Percentiles rank a stretch among this genome's conserved stretches.
These are phyloP conservation scores for Sequoia sempervirens DNA, from an alignment of 75 land plant genomes.

Conservation along the genomic window DNA sequence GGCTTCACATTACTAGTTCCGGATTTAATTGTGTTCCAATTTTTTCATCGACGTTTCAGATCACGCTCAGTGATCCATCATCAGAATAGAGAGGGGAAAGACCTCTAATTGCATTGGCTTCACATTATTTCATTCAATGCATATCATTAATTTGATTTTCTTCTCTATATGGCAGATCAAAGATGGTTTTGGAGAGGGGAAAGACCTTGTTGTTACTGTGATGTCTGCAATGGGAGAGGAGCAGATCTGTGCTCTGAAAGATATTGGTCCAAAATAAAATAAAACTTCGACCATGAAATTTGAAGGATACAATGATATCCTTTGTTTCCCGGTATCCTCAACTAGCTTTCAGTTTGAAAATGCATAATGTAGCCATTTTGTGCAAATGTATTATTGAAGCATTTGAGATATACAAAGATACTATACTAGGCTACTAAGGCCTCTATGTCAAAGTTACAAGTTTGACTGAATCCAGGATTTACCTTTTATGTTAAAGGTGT, in stretches of 20 bases:
- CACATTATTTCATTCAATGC: background rate
- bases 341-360: background rate
- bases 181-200: slow-evolving; percentile 58
- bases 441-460: background rate
- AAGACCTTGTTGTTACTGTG: slow-evolving; percentile 63
- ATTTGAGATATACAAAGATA: background rate
- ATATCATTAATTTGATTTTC: background rate
- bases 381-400: background rate
- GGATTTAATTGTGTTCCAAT: too few species aligned
- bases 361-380: background rate
- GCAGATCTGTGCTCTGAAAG: slow-evolving; percentile 69
- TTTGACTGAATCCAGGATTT: background rate
- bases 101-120: too few species aligned
- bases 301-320: background rate
- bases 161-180: slow-evolving; percentile 28
- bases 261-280: slow-evolving; percentile 45
- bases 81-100: too few species aligned
- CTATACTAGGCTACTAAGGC: background rate
- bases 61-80: too few species aligned
- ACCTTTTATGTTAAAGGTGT: background rate
- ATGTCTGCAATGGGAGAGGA: slow-evolving; percentile 77
- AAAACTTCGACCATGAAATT: background rate
- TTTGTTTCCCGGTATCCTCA: background rate
- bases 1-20: background rate
- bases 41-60: too few species aligned